Evolutionary conservation across 768 basidiomycete species (phyloP).

Genomic region (Cytidiella melzeri): DNA sequence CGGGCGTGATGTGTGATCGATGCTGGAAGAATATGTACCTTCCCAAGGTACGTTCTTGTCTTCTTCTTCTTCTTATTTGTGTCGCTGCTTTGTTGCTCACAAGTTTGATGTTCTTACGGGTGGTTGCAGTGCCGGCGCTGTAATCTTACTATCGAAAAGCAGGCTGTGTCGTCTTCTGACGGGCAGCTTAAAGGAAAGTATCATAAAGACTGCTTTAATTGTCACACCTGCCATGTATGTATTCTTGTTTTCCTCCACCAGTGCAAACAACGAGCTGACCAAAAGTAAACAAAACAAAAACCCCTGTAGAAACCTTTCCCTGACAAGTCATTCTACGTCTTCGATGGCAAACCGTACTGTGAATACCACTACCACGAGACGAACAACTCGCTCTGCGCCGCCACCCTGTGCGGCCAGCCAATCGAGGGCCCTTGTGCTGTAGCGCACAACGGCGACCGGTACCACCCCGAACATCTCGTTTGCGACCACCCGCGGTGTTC

Average conservation of each 20-base stretch:
- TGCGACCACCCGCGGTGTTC: constrained; percentile 66
- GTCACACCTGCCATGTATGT: constrained; percentile 71
- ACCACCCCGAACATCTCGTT: constrained; percentile 83
- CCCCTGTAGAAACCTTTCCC: constrained; percentile 73
- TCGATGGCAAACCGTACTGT: constrained; percentile 85
- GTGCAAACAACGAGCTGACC: too few relatives aligned
- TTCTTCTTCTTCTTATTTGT: too few relatives aligned
- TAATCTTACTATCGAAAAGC: constrained; percentile 79
- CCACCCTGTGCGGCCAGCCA: constrained; percentile 72
- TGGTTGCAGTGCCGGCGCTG: constrained; percentile 75
- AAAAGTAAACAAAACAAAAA: too few relatives aligned
- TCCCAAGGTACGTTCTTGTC: constrained; percentile 82
- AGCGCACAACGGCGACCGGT: constrained; percentile 72
- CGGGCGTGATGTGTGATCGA: constrained; percentile 73
- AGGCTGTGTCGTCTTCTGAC: constrained; percentile 86
- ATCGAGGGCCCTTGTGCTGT: constrained; percentile 94
- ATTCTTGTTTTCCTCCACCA: constrained; percentile 4
- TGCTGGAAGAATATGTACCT: constrained; percentile 98
- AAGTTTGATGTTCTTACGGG: constrained; percentile 1
- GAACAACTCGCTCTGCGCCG: constrained; percentile 83
- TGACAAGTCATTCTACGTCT: constrained; percentile 87
- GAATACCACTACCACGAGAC: constrained; percentile 91
- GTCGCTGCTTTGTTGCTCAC: constrained; percentile 4
- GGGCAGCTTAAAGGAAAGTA: constrained; percentile 96
- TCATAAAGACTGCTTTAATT: constrained; percentile 88